These are phyloP conservation scores for Nectriaceae sp. DNA, from an alignment of 2,329 filamentous ascomycete species.

Conservation along the genomic window DNA sequence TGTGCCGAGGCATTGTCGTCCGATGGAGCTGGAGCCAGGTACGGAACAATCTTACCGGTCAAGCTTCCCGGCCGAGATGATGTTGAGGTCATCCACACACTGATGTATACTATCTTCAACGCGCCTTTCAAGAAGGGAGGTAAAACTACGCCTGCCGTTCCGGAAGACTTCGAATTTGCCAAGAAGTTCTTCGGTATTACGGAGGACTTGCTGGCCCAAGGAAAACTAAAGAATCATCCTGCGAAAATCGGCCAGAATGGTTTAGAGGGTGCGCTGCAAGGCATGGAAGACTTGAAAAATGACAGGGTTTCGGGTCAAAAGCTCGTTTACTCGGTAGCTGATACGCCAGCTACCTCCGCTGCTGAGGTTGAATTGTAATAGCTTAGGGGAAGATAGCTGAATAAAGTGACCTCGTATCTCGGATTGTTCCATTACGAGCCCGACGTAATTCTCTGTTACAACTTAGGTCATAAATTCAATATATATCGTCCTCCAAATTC, in stretches of 20 bases:
- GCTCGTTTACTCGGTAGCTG: slow-evolving; percentile 47
- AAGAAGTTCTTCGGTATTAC: slow-evolving; percentile 32
- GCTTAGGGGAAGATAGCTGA: no score
- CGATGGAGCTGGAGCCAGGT: slow-evolving; percentile 19
- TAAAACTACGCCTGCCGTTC: slow-evolving; percentile 13
- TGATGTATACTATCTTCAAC: slow-evolving; percentile 42
- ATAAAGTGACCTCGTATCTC: no score
- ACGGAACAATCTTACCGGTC: background rate
- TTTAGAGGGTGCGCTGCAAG: slow-evolving; percentile 35
- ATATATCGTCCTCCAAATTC: no score
- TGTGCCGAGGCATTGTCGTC: background rate
- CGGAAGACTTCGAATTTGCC: slow-evolving; percentile 36
- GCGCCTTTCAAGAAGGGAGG: slow-evolving; percentile 26
- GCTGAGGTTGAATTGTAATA: no score
- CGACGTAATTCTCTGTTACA: no score
- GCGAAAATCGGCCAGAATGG: slow-evolving; percentile 32
- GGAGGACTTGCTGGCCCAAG: slow-evolving; percentile 33
- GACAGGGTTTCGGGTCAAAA: slow-evolving; percentile 42
- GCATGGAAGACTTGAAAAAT: slow-evolving; percentile 34
- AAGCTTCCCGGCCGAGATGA: background rate
- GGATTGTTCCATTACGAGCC: no score
- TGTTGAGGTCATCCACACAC: background rate
- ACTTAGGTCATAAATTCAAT: no score
- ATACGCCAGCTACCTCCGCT: no score
- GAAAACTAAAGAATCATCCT: slow-evolving; percentile 34